Evolutionary conservation across 208 protist genomes (phyloP).

Genomic region (Crithidia brevicula): DNA sequence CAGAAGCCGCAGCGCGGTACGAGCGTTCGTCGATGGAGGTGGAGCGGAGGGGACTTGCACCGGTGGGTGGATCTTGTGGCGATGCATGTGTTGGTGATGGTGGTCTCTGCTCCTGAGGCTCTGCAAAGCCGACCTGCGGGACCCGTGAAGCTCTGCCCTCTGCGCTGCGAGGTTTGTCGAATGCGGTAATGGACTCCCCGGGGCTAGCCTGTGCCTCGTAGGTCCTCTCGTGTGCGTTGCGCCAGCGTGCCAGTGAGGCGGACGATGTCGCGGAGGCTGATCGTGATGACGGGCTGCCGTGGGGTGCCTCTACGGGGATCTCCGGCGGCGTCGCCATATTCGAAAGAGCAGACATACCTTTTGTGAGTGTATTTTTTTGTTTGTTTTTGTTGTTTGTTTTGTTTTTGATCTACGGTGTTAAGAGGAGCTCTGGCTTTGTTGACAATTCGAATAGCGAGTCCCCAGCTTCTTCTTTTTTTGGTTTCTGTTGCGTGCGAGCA

Average conservation of each 20-base stretch:
- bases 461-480: too few species aligned
- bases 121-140: not conserved
- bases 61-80: too few species aligned
- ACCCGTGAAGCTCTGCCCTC: not conserved
- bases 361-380: not conserved
- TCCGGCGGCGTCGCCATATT: not conserved
- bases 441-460: too few species aligned
- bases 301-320: not conserved
- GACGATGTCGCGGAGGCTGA: slow-evolving; percentile 1
- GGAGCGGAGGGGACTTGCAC: not conserved
- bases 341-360: not conserved
- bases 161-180: not conserved
- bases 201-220: not conserved
- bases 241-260: slow-evolving; percentile 3
- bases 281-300: not conserved
- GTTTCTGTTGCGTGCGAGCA: too few species aligned
- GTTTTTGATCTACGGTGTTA: too few species aligned
- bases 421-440: too few species aligned
- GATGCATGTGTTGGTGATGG: not conserved
- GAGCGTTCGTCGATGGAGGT: slow-evolving; percentile 8
- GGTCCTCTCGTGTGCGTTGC: not conserved
- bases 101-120: not conserved
- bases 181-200: not conserved
- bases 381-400: slow-evolving; percentile 12
- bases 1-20: not conserved